Evolutionary conservation across 805 yeast species (phyloP).

Genomic region (Hanseniaspora pseudoguilliermondii): DNA sequence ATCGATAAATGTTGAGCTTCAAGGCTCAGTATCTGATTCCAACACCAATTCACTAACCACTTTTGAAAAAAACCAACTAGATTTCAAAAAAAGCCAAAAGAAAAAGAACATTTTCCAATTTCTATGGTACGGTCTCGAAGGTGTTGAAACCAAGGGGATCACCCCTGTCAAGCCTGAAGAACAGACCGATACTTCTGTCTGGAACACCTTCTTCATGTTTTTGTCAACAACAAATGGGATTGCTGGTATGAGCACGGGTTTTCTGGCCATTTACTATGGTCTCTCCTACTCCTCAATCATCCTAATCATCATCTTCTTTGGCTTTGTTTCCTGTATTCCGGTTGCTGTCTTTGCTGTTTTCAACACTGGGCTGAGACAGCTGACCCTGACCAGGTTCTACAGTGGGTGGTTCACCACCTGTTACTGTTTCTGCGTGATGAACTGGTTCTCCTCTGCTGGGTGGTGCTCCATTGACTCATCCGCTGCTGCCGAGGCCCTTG

Average conservation of each 20-base stretch:
- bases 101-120: background rate
- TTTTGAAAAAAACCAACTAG: background rate
- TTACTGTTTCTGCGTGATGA: conserved; percentile 61
- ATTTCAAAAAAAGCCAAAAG: background rate
- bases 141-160: conserved; percentile 15
- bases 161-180: conserved; percentile 57
- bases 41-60: background rate
- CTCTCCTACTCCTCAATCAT: conserved; percentile 64
- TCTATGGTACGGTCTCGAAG: conserved; percentile 15
- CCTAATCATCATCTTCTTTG: conserved; percentile 58
- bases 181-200: conserved; percentile 27
- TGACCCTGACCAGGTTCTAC: conserved; percentile 65
- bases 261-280: conserved; percentile 46
- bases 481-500: conserved; percentile 73
- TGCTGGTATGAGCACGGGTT: conserved; percentile 74
- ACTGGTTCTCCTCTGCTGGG: conserved; percentile 77
- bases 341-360: conserved; percentile 73
- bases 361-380: conserved; percentile 85
- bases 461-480: conserved; percentile 91
- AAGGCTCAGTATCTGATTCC: background rate
- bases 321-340: conserved; percentile 55
- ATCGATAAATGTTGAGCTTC: background rate
- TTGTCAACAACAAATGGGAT: conserved; percentile 78
- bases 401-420: conserved; percentile 66
- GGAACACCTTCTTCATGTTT: conserved; percentile 65